These are phyloP conservation scores for Saccharomycopsis crataegensis DNA, from an alignment of 1,139 yeast genomes.

Conservation along the genomic window DNA sequence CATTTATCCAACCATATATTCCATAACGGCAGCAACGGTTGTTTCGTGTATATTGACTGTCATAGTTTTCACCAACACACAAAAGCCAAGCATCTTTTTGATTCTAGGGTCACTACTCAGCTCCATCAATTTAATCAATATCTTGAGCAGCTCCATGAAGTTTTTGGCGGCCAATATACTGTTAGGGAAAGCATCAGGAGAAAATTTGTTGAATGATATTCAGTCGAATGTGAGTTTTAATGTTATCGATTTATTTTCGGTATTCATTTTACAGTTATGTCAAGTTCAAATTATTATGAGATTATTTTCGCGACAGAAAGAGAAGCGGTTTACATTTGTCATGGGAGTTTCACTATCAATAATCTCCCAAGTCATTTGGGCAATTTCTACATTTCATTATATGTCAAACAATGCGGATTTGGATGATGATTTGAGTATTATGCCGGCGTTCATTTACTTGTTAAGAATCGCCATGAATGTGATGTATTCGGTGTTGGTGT, in stretches of 20 bases:
- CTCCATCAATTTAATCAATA: slow-evolving; percentile 45
- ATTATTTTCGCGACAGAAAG: slow-evolving; percentile 61
- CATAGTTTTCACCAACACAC: slow-evolving; percentile 53
- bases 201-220: slow-evolving; percentile 40
- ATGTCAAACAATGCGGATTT: slow-evolving; percentile 35
- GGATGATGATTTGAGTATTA: slow-evolving; percentile 49
- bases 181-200: slow-evolving; percentile 51
- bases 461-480: slow-evolving; percentile 70
- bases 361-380: slow-evolving; percentile 64
- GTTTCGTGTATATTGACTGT: slow-evolving; percentile 58
- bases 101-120: slow-evolving; percentile 42
- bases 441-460: slow-evolving; percentile 75
- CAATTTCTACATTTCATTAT: slow-evolving; percentile 46
- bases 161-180: slow-evolving; percentile 42
- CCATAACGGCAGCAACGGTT: slow-evolving; percentile 58
- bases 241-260: slow-evolving; percentile 56
- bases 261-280: slow-evolving; percentile 55
- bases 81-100: slow-evolving; percentile 44
- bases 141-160: slow-evolving; percentile 42
- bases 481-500: slow-evolving; percentile 61
- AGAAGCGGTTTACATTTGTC: slow-evolving; percentile 57
- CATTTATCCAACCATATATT: slow-evolving; percentile 53
- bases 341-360: slow-evolving; percentile 54
- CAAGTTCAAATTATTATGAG: slow-evolving; percentile 75
- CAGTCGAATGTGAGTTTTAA: slow-evolving; percentile 43